A percentile compares a stretch with the other conserved stretches of the same genome.
Conservation (phyloP, 768 basidiomycete species). For the Auricularia sp. region DNA sequence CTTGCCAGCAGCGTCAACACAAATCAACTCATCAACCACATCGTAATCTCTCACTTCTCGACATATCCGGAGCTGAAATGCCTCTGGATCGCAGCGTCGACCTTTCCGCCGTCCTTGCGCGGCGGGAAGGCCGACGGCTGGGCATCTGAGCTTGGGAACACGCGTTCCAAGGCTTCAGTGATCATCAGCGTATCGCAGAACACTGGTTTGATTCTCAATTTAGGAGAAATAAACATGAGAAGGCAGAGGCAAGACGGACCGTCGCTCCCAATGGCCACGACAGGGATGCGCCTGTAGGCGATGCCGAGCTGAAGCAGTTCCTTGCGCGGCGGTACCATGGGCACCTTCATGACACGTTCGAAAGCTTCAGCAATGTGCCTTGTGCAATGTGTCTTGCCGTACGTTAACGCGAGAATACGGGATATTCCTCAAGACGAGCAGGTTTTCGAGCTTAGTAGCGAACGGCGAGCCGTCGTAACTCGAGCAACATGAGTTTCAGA, state of each 20-base stretch:
- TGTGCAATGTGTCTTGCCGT: neutral
- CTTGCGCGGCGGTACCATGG: conserved; percentile 42
- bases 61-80: conserved; percentile 38
- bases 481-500: neutral
- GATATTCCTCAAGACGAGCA: conserved; percentile 40
- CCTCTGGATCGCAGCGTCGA: conserved; percentile 40
- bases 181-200: conserved; percentile 55
- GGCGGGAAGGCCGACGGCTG: conserved; percentile 41
- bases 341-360: conserved; percentile 28
- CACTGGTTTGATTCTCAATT: conserved; percentile 11
- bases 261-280: conserved; percentile 52
- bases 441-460: conserved; percentile 41
- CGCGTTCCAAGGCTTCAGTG: conserved; percentile 40
- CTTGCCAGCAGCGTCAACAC: conserved; percentile 2
- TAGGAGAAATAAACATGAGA: neutral
- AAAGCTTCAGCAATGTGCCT: no score
- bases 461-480: conserved; percentile 48
- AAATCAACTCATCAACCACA: no score
- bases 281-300: conserved; percentile 47
- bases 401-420: conserved; percentile 12
- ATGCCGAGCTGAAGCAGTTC: conserved; percentile 46
- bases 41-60: conserved; percentile 16
- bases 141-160: conserved; percentile 40
- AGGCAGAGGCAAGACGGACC: conserved; percentile 2
- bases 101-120: conserved; percentile 29